A percentile compares a stretch with the other conserved stretches of the same genome.
phyloP scores from a whole-genome alignment of 306 rosid genomes.

The Casuarina glauca region DNA sequence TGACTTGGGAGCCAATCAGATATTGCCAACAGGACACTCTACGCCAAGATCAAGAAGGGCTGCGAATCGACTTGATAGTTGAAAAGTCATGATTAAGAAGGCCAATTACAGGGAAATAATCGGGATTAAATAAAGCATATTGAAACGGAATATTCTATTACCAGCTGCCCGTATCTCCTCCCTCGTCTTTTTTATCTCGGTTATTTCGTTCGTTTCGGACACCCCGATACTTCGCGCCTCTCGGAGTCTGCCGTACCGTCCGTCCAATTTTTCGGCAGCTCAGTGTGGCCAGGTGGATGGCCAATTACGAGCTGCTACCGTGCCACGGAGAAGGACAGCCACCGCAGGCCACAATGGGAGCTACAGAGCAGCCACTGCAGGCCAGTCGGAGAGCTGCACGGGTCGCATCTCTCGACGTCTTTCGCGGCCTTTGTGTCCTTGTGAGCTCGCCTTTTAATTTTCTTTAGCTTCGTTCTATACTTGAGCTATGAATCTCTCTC shows the following conservation, averaged over 20 bases:
- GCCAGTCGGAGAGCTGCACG: constrained; percentile 40
- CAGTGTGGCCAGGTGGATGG: constrained; percentile 34
- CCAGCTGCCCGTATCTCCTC: too few species aligned
- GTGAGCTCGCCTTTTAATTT: constrained; percentile 33
- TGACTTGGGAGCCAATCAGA: too few species aligned
- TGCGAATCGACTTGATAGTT: too few species aligned
- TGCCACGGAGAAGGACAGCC: constrained; percentile 22
- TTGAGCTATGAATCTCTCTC: background rate
- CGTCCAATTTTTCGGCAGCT: constrained; percentile 5
- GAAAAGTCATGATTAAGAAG: too few species aligned
- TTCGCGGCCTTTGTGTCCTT: constrained; percentile 91
- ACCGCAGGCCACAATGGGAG: constrained; percentile 14
- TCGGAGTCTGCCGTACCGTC: background rate
- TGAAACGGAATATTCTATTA: too few species aligned
- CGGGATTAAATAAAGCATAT: too few species aligned
- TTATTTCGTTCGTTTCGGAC: too few species aligned
- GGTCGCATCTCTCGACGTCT: constrained; percentile 81
- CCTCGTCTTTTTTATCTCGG: too few species aligned
- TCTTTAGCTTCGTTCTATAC: background rate
- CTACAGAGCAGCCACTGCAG: constrained; percentile 25
- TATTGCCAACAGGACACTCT: too few species aligned
- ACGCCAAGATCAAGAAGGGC: too few species aligned
- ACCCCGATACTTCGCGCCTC: too few species aligned
- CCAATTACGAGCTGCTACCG: constrained; percentile 41
- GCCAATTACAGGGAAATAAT: too few species aligned